Base-by-base conservation (phyloP, 257 asterid species). In the Lycium barbarum region DNA sequence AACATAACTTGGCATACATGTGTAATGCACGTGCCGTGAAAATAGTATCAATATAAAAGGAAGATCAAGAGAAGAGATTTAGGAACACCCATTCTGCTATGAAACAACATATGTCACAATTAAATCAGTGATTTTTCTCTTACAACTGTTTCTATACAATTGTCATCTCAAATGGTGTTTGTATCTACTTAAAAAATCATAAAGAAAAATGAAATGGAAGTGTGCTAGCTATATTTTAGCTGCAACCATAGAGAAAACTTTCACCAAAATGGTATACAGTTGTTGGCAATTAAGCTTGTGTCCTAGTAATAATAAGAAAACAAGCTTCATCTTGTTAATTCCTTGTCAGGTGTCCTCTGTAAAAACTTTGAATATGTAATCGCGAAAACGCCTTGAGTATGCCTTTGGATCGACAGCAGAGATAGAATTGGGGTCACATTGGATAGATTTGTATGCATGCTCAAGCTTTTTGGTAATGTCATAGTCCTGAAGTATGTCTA, bases 381-480 rank as follows among this genome's bases (percentile, higher is more conserved):
- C 91, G 1, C 89, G 91, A 80, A 88, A 88, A 70, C 91, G 91
- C 84, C 86, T 86, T 11, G 91, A 88, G 83, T 88, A 88, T 61
- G 83, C 87, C 63, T 86, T 86, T 63, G 91, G 91, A 38, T 88
- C 91, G 10, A 88, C 87, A 8, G 89, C 89, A 20, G 91, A 88
- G 82, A 88, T 88, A 79, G 89, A 88, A 58, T 88, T 88, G 6
- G 91, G 88, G 36, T 88, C 91, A 76, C 81, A 88, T 65, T 88
- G 91, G 85, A 88, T 86, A 9, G 89, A 70, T 83, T 88, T 88
- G 83, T 88, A 88, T 11, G 91, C 91, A 88, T 88, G 91, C 57
- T 88, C 91, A 82, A 88, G 91, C 85, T 88, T 88, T 81, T 88
- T 88, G 82, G 88, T 88, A 63, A 88, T 88, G 68, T 88, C 91